Evolutionary conservation across 768 basidiomycete species (phyloP).

Genomic region (Mrakia hoshinonis): DNA sequence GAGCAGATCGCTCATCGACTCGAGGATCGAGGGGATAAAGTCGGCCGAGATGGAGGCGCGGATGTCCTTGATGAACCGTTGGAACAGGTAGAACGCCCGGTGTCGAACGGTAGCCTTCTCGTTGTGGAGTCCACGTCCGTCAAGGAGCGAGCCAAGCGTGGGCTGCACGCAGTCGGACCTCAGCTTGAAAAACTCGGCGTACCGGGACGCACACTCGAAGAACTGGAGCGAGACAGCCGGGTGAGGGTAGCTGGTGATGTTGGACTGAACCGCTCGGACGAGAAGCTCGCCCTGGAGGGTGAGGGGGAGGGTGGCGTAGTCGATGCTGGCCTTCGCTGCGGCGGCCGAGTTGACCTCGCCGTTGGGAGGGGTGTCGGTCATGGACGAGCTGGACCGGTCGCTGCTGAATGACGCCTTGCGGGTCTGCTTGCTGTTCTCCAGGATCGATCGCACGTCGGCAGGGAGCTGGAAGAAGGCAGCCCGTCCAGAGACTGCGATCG

Average conservation of each 20-base stretch:
- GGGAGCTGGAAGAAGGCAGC: constrained; percentile 77
- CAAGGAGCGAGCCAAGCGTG: constrained; percentile 79
- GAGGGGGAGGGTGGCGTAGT: constrained; percentile 54
- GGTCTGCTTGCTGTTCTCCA: constrained; percentile 13
- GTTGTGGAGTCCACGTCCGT: constrained; percentile 73
- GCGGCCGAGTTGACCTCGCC: constrained; percentile 8
- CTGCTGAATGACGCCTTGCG: constrained; percentile 25
- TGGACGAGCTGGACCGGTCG: constrained; percentile 17
- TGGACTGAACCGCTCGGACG: constrained; percentile 69
- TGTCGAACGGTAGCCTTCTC: constrained; percentile 58
- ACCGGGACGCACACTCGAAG: constrained; percentile 85
- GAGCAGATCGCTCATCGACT: constrained; percentile 56
- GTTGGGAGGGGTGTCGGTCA: constrained; percentile 18
- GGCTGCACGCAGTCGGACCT: constrained; percentile 80
- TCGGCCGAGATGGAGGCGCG: constrained; percentile 66
- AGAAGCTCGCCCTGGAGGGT: constrained; percentile 88
- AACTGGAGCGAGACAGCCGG: constrained; percentile 77
- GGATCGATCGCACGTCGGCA: constrained; percentile 48
- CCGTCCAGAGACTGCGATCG: constrained; percentile 60
- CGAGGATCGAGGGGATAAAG: constrained; percentile 61
- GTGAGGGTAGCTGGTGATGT: constrained; percentile 73
- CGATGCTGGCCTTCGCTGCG: constrained; percentile 32
- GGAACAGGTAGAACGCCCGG: constrained; percentile 83
- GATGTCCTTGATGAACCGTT: constrained; percentile 79
- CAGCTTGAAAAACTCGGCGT: constrained; percentile 92